Base-by-base conservation (phyloP, 331 rosid genomes). In the Malus hybrid region DNA sequence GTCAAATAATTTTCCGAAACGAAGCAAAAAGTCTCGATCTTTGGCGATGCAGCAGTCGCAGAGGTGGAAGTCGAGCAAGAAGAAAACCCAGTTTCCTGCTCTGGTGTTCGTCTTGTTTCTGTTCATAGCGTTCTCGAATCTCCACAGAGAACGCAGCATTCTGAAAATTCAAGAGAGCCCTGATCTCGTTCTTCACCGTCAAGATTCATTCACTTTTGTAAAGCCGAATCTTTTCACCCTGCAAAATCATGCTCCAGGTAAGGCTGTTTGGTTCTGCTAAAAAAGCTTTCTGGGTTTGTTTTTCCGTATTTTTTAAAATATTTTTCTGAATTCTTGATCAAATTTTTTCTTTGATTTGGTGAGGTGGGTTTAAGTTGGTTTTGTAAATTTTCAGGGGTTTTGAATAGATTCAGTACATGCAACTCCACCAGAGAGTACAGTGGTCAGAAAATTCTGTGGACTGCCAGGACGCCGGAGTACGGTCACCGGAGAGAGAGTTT, bases 361-460 rank as follows among this genome's bases (percentile, higher is more conserved):
- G 69, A 77, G 48, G 71, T 78, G 81, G 86, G 77, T 79, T 59
- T 73, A 19, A 68, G 65, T 73, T 34, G 54, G 76, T 82, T 80
- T 64, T 27, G 68, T 81, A 78, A 71, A 50, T 70, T 79, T 82
- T 16, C 81, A 90, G 97, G 78, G 80, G 71, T 84, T 84, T 84
- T 95, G 88, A 97, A 92, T 82, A 90, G 97, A 88, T 88, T 89
- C 74, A 87, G 91, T 85, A 88, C 83, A 83, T 95, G 97, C 83
- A 92, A 90, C 84, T 87, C 97, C 65, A 92, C 97, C 1, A 22
- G 28, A 68, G 84, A 83, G 77, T 92, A 92, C 64, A 92, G 96
- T 81, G 96, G 93, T 67, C 79, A 90, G 80, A 90, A 76, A 81
- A 89, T 95, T 75, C 79, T 84, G 68, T 81, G 91, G 91, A 63